Conservation (phyloP, 2,329 filamentous ascomycete species). For the Arthrobotrys musiformis region DNA sequence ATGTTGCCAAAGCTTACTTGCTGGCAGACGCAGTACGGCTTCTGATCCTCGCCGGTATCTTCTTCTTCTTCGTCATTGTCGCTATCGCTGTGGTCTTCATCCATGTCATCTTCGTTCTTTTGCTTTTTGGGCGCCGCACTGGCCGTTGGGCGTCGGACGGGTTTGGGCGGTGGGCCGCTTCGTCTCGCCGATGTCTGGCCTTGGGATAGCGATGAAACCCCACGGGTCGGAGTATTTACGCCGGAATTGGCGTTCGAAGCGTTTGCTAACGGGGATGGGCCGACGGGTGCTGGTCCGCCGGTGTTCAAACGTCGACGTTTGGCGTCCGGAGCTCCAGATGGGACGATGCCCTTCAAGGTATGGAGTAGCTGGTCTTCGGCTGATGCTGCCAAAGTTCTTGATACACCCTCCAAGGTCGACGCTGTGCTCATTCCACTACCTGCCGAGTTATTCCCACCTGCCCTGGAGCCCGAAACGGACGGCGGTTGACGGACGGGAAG, state of each 20-base stretch:
- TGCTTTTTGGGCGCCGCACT: constrained; percentile 27
- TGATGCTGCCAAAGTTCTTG: constrained; percentile 43
- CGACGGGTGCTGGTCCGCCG: constrained; percentile 37
- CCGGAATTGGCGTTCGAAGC: constrained; percentile 47
- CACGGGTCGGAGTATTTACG: constrained; percentile 45
- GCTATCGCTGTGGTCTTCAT: constrained; percentile 53
- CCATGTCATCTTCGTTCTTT: constrained; percentile 49
- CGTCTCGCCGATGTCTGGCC: constrained; percentile 26
- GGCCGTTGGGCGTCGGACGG: constrained; percentile 34
- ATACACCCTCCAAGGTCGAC: constrained; percentile 40
- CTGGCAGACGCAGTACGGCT: constrained; percentile 82
- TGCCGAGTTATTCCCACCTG: neutral
- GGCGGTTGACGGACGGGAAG: constrained; percentile 25
- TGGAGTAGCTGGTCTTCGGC: constrained; percentile 45
- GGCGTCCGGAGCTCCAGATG: constrained; percentile 22
- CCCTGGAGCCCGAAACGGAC: constrained; percentile 1
- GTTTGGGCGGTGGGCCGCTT: constrained; percentile 46
- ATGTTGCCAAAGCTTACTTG: constrained; percentile 87
- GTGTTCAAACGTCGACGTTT: constrained; percentile 45
- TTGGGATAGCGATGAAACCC: constrained; percentile 27
- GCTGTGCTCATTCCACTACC: constrained; percentile 45
- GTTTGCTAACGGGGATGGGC: constrained; percentile 48
- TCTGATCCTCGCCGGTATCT: constrained; percentile 79
- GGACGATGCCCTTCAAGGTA: constrained; percentile 34
- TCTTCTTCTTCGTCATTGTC: constrained; percentile 70